Conservation (phyloP, 192 early-diverging fungal genomes). For the Dimargaris cristalligena region DNA sequence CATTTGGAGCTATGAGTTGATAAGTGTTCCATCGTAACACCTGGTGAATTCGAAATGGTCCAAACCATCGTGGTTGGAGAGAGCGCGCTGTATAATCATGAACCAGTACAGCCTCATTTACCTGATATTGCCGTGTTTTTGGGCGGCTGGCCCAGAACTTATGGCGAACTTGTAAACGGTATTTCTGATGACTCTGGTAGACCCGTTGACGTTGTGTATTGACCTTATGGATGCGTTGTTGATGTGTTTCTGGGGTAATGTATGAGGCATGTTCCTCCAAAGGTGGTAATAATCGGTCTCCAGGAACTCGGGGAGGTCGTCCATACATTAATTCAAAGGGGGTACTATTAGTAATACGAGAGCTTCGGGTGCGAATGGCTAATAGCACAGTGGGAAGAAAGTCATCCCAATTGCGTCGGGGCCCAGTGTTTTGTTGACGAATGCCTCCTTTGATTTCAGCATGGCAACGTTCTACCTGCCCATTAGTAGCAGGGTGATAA, state of each 20-base stretch:
- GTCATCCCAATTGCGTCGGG: constrained; percentile 11
- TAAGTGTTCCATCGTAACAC: not conserved
- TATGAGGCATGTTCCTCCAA: not conserved
- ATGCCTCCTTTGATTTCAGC: constrained; percentile 7
- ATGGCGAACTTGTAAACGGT: not conserved
- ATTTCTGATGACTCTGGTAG: not conserved
- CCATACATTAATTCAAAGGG: constrained; percentile 1
- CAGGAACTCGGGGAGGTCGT: not conserved
- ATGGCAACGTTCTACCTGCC: constrained; percentile 11
- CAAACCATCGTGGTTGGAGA: not conserved
- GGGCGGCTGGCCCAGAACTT: not conserved
- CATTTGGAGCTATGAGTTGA: not conserved
- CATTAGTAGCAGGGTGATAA: constrained; percentile 13
- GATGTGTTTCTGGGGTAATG: not conserved
- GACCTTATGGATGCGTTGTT: not conserved
- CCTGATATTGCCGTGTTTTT: not conserved
- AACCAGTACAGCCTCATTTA: not conserved
- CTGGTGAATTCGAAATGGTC: not conserved
- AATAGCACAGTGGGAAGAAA: not conserved
- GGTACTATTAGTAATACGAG: not conserved
- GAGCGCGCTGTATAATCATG: not conserved
- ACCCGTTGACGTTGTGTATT: not conserved
- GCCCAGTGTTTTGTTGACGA: not conserved
- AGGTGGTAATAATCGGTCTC: not conserved
- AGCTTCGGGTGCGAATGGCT: not conserved